A percentile compares a stretch with the other conserved stretches of the same genome.
phyloP scores from a whole-genome alignment of 495 filamentous ascomycete genomes.

The Penicillium paxilli region DNA sequence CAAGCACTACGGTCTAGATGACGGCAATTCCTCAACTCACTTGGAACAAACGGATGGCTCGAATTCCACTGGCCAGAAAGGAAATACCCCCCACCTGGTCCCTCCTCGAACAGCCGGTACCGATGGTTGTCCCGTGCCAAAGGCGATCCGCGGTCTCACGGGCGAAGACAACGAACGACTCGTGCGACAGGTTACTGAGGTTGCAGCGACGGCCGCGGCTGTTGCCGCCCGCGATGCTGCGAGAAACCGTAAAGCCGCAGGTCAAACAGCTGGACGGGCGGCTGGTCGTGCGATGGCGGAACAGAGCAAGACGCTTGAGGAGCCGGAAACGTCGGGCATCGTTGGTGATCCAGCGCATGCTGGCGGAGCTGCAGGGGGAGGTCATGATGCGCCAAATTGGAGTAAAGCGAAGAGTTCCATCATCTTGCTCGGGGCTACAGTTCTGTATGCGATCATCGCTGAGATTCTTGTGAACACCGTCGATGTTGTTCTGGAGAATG shows the following conservation, averaged over 20 bases:
- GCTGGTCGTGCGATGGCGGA: conserved; percentile 29
- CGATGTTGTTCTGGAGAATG: conserved; percentile 85
- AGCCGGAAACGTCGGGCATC: conserved; percentile 43
- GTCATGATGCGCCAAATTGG: conserved; percentile 98
- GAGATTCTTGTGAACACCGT: conserved; percentile 97
- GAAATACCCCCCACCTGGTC: conserved; percentile 63
- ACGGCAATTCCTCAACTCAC: conserved; percentile 43
- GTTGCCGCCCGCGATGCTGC: conserved; percentile 82
- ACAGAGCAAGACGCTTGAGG: conserved; percentile 30
- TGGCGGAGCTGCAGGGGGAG: conserved; percentile 60
- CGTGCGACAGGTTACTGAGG: conserved; percentile 81
- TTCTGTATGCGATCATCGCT: conserved; percentile 93
- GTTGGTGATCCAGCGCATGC: conserved; percentile 30
- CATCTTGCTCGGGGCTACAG: conserved; percentile 84
- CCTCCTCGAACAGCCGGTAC: conserved; percentile 51
- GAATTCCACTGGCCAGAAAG: conserved; percentile 13
- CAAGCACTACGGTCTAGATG: conserved; percentile 68
- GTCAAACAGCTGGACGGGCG: conserved; percentile 28
- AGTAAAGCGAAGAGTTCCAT: conserved; percentile 84
- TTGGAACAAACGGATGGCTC: conserved; percentile 35
- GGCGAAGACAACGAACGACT: conserved; percentile 78
- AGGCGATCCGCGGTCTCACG: conserved; percentile 56
- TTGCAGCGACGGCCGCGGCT: conserved; percentile 87
- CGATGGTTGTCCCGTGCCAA: conserved; percentile 30
- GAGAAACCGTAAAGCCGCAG: conserved; percentile 48